Evolutionary conservation across 257 asterid species (phyloP).

Genomic region (Ajuga chamaepitys): DNA sequence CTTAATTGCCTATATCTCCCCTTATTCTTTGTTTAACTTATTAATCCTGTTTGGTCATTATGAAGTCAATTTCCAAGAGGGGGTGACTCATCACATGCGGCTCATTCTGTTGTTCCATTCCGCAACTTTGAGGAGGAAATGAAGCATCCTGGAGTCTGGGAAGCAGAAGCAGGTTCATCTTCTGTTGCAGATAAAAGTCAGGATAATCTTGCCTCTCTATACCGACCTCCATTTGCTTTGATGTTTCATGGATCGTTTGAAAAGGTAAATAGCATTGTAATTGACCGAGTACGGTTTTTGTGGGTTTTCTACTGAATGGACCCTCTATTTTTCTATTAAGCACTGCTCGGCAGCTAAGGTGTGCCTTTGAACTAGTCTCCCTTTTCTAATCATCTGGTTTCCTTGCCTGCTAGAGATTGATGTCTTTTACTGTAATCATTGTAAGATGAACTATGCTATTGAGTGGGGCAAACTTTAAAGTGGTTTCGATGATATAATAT

Average conservation of each 20-base stretch:
- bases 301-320: not conserved
- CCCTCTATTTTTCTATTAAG: not conserved
- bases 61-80: conserved; percentile 32
- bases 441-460: not conserved
- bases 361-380: not conserved
- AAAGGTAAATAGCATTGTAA: no score
- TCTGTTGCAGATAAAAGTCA: conserved; percentile 50
- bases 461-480: not conserved
- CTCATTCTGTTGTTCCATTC: conserved; percentile 77
- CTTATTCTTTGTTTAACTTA: not conserved
- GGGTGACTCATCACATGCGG: conserved; percentile 55
- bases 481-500: not conserved
- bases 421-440: not conserved
- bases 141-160: conserved; percentile 88
- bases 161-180: conserved; percentile 57
- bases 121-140: conserved; percentile 95
- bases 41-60: conserved; percentile 16
- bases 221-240: conserved; percentile 92
- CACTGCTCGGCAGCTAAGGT: not conserved
- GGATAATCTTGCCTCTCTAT: conserved; percentile 91
- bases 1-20: no score
- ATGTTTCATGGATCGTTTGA: conserved; percentile 88
- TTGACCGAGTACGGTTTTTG: not conserved
- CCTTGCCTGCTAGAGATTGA: no score
- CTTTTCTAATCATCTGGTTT: not conserved